Percentiles rank a stretch among this genome's conserved stretches.
Conservation (phyloP, 192 early-diverging fungal species). For the Martensiomyces pterosporus region DNA sequence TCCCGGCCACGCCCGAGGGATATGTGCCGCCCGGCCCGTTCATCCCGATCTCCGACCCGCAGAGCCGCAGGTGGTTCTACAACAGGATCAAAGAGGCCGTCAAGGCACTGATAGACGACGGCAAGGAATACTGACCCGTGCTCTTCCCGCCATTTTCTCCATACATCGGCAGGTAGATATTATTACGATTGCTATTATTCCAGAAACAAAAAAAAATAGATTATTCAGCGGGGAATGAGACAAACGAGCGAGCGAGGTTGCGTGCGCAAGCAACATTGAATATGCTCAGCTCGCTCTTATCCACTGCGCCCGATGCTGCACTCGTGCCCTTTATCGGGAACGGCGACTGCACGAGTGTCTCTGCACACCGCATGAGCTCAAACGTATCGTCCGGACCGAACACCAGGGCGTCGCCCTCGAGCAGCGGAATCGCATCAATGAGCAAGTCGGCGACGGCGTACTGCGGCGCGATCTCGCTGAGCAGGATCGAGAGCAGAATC, state of each 20-base stretch:
- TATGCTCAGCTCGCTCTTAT: slow-evolving; percentile 19
- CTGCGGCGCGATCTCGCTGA: slow-evolving; percentile 50
- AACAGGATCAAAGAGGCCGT: slow-evolving; percentile 67
- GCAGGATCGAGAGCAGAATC: slow-evolving; percentile 48
- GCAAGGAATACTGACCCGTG: too few relatives aligned
- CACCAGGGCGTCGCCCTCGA: slow-evolving; percentile 56
- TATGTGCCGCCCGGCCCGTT: slow-evolving; percentile 55
- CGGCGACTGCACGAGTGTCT: slow-evolving; percentile 38
- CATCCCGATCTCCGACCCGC: slow-evolving; percentile 65
- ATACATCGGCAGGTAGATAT: too few relatives aligned
- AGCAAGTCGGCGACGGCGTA: slow-evolving; percentile 51
- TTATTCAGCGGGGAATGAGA: too few relatives aligned
- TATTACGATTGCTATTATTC: too few relatives aligned
- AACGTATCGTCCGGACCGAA: slow-evolving; percentile 56
- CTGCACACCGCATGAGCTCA: slow-evolving; percentile 64
- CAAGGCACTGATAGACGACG: slow-evolving; percentile 41
- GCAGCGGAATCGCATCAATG: slow-evolving; percentile 59
- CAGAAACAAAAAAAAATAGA: too few relatives aligned
- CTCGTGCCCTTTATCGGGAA: neutral
- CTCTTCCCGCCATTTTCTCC: too few relatives aligned
- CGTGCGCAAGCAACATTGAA: slow-evolving; percentile 41
- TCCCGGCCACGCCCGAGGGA: slow-evolving; percentile 54
- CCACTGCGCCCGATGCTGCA: neutral
- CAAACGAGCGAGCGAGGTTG: slow-evolving; percentile 40
- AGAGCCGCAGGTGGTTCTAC: slow-evolving; percentile 65